Percentiles rank a stretch among this genome's conserved stretches.
phyloP scores from a whole-genome alignment of 371 early-diverging fungal genomes.

The Basidiobolus meristosporus region DNA sequence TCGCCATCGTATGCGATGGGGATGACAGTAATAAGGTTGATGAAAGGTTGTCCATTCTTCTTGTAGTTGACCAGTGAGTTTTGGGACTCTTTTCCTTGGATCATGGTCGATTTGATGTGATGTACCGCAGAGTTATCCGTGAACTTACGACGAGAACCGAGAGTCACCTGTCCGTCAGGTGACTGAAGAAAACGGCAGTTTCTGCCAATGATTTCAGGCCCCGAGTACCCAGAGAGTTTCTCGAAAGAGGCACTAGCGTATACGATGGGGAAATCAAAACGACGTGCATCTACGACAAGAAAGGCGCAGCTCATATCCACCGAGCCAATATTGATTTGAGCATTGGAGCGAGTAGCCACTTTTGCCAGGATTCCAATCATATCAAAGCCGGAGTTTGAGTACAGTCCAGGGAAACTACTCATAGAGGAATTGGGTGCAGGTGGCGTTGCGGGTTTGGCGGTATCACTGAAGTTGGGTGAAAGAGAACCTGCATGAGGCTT shows the following conservation, averaged over 20 bases:
- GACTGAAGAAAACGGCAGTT: slow-evolving; percentile 47
- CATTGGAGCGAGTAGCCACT: slow-evolving; percentile 18
- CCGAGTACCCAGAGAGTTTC: slow-evolving; percentile 29
- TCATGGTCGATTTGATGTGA: slow-evolving; percentile 21
- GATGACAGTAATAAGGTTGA: slow-evolving; percentile 38
- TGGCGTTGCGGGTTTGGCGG: not conserved
- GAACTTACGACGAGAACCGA: slow-evolving; percentile 19
- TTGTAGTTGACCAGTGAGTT: slow-evolving; percentile 37
- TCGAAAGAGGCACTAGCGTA: slow-evolving; percentile 34
- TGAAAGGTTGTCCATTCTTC: slow-evolving; percentile 44
- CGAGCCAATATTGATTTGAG: slow-evolving; percentile 26
- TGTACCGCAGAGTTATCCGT: slow-evolving; percentile 30
- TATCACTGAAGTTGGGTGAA: no score
- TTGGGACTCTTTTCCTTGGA: slow-evolving; percentile 30
- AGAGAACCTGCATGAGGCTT: no score
- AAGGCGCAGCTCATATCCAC: slow-evolving; percentile 34
- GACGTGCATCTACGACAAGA: slow-evolving; percentile 20
- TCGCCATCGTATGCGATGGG: slow-evolving; percentile 18
- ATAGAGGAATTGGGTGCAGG: not conserved
- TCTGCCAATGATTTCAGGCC: slow-evolving; percentile 25
- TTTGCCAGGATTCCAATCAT: slow-evolving; percentile 27
- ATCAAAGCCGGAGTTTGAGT: slow-evolving; percentile 35
- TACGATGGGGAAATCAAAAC: slow-evolving; percentile 22
- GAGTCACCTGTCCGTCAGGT: slow-evolving; percentile 18
- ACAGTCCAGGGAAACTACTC: slow-evolving; percentile 10